These are phyloP conservation scores for Aspergillus hancockii DNA, from an alignment of 495 filamentous ascomycete genomes.

Conservation along the genomic window DNA sequence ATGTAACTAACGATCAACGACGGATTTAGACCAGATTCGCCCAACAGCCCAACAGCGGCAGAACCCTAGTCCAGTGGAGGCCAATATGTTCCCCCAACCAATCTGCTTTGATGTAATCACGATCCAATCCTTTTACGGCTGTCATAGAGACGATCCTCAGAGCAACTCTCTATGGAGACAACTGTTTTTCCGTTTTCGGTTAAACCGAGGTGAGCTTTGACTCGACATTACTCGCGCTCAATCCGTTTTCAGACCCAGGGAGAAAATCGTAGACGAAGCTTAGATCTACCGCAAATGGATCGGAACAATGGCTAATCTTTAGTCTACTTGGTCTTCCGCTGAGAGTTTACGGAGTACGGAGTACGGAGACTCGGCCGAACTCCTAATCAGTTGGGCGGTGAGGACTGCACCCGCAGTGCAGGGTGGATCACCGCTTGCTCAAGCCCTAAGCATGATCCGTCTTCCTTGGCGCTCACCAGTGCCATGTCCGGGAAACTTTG, in stretches of 20 bases:
- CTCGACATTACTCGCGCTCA: background rate
- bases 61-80: background rate
- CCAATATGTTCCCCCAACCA: background rate
- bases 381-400: background rate
- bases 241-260: background rate
- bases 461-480: background rate
- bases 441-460: background rate
- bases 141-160: conserved; percentile 3
- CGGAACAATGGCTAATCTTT: no score
- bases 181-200: background rate
- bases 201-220: background rate
- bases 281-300: no score
- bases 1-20: conserved; percentile 1
- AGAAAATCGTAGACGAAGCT: no score
- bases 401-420: no score
- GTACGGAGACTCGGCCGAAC: background rate
- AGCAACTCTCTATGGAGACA: background rate
- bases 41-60: conserved; percentile 4
- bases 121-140: background rate
- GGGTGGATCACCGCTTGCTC: background rate
- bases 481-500: background rate
- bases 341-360: no score
- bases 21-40: background rate
- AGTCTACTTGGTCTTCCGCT: no score
- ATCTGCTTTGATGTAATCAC: background rate